Conservation (phyloP, 2,329 filamentous ascomycete species). For the Trichophyton mentagrophytes region DNA sequence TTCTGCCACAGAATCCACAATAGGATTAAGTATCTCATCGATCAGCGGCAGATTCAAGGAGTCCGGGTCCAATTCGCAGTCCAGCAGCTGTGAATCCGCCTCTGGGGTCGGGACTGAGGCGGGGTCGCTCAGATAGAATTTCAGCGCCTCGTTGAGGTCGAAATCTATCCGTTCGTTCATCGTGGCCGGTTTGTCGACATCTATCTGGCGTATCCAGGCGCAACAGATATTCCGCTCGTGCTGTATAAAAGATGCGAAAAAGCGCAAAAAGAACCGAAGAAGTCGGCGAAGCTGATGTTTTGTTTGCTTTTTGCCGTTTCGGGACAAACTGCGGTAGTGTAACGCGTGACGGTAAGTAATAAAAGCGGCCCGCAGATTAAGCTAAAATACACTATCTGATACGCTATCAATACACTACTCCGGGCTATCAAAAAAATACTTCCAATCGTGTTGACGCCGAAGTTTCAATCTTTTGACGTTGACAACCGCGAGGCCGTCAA, state of each 20-base stretch:
- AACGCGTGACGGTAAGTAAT: neutral
- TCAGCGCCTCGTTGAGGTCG: slow-evolving; percentile 92
- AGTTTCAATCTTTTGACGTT: neutral
- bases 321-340: slow-evolving; percentile 3
- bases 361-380: neutral
- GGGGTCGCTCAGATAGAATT: slow-evolving; percentile 92
- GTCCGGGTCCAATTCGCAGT: slow-evolving; percentile 88
- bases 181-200: slow-evolving; percentile 30
- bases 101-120: slow-evolving; percentile 70
- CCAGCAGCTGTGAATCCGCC: slow-evolving; percentile 67
- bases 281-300: slow-evolving; percentile 10
- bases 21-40: slow-evolving; percentile 76
- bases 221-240: too few relatives aligned
- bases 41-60: slow-evolving; percentile 64
- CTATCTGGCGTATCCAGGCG: neutral
- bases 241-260: neutral
- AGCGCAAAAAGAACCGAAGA: neutral
- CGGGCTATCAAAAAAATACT: too few relatives aligned
- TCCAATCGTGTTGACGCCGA: neutral
- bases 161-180: slow-evolving; percentile 61
- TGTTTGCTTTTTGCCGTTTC: slow-evolving; percentile 24
- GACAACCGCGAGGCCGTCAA: neutral
- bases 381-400: neutral
- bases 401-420: neutral
- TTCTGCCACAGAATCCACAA: slow-evolving; percentile 83